These are phyloP conservation scores for Termitomyces sp. DNA, from an alignment of 1,284 basidiomycete species.

Conservation along the genomic window DNA sequence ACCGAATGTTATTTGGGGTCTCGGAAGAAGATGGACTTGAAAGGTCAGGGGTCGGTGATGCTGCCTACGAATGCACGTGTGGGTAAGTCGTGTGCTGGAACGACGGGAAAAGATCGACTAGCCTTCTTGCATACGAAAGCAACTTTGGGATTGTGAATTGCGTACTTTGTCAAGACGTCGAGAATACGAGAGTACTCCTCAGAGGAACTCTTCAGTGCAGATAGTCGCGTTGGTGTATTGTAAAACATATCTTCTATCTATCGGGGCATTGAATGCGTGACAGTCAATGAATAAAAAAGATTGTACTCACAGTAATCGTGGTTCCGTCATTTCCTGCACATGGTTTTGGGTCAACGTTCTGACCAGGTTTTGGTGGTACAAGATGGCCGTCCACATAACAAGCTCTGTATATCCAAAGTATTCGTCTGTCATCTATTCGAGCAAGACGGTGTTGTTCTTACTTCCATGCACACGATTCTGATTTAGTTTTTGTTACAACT, in stretches of 20 bases:
- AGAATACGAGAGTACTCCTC: constrained; percentile 93
- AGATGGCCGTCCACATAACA: constrained; percentile 75
- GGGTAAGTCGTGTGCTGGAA: neutral
- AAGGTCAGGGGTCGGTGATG: constrained; percentile 73
- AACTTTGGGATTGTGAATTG: constrained; percentile 85
- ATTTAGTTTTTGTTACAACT: constrained; percentile 84
- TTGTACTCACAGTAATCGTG: constrained; percentile 65
- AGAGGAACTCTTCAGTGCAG: constrained; percentile 79
- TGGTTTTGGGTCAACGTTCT: constrained; percentile 73
- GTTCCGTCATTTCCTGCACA: constrained; percentile 96
- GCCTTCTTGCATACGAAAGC: constrained; percentile 93
- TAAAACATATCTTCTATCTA: constrained; percentile 96
- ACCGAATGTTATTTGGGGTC: constrained; percentile 68
- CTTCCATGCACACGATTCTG: constrained; percentile 87
- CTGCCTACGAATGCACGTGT: constrained; percentile 43
- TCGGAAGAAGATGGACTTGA: constrained; percentile 75
- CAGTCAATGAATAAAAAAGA: neutral
- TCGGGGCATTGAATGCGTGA: neutral
- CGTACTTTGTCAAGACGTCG: constrained; percentile 93
- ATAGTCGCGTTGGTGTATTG: constrained; percentile 86
- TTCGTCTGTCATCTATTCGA: neutral
- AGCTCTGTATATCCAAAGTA: constrained; percentile 49
- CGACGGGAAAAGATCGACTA: neutral
- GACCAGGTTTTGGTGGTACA: constrained; percentile 63
- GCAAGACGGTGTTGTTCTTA: constrained; percentile 30